Evolutionary conservation across 2,329 filamentous ascomycete species (phyloP), one percentile per base, ranked within the genome.

Genomic region (Trichothecium sympodiale): DNA sequence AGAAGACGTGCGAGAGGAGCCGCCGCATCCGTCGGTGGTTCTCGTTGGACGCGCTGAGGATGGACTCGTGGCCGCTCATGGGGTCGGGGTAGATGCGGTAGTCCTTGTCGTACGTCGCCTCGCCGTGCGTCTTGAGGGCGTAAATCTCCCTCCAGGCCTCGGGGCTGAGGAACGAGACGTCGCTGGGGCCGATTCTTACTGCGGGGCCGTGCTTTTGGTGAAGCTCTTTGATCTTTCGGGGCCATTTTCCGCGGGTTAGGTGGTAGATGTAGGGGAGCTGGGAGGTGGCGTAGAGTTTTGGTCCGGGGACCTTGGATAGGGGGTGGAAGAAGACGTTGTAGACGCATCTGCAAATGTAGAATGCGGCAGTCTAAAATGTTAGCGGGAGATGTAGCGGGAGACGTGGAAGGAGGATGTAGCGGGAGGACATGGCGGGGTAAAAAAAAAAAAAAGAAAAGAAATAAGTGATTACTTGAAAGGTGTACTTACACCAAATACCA

Each of bases 131-230:
- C 33, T 17, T 26, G 20, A 16, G 67, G 15, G 46, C 48, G 30
- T 63, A 43, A 55, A 72, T 37, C 60, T 47, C 41, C 13, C 46
- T 47, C 31, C 52, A 46, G 12, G 47, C 49, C 5, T 45, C 42
- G 2, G 41, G 34, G 0, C 43, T 42, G 2, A 43, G 40, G 17
- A 47, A 50, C 0, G 51, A 50, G 17, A 55, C 44, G 2, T 46
- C 46, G 29, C 46, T 46, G 8, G 52, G 52, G 1, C 45, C 47
- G 2, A 45, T 50, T 9, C 52, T 49, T 4, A 55, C 43, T 3
- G 54, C 41, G 1, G 50, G 48, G 8, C 34, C 34, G 3, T 65
- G 44, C 33, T 56, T 59, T 37, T 64, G 61, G 50, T 72, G 68
- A 28, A 66, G 47, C 39, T 64, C 12, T 10, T 25, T 5, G 20